Base-by-base conservation (phyloP, 805 yeast genomes). In the Kregervanrija pseudodelftensis region DNA sequence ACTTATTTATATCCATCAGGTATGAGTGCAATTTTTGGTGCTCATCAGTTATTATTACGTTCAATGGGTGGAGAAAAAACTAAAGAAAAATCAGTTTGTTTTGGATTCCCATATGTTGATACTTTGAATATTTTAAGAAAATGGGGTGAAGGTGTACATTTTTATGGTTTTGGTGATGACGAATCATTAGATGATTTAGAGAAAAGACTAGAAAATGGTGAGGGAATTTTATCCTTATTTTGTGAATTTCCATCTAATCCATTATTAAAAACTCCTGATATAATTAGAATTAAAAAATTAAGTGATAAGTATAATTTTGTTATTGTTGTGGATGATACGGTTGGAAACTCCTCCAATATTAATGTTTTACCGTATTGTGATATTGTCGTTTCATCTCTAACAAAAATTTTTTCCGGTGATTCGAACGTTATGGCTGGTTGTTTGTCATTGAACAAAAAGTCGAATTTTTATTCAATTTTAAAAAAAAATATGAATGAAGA, bases 211-310 rank as follows among this genome's bases (percentile, higher is more conserved):
- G 76, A 73, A 44, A 49, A 74, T 0, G 89, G 89, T 13, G 82
- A 77, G 51, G 76, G 73, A 47, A 79, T 86, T n/a, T 61, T 85
- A 52, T 85, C 86, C 0, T 72, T 93, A 34, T 86, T 87, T 59
- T 84, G 96, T 60, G 99, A 93, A 64, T 83, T 95, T 49, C 99
- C 99, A 1, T 84, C 96, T 0, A 90, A 90, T 62, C 98, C 98
- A n/a, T 68, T 90, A 48, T 69, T 95, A 49, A 84, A 80, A 57
- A 84, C 95, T 38, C 95, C 96, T 1, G 78, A 95, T 60, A 67
- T 93, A 56, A 60, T 61, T 36, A 75, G 80, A 53, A 75, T 89
- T 47, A 74, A 82, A 45, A 59, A 71, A 44, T 70, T 93, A 44
- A 80, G 95, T 3, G 77, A 77, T 48, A 70, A 81, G 53, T 85